phyloP scores from a whole-genome alignment of 345 rosid genomes.

The Acer saccharum region DNA sequence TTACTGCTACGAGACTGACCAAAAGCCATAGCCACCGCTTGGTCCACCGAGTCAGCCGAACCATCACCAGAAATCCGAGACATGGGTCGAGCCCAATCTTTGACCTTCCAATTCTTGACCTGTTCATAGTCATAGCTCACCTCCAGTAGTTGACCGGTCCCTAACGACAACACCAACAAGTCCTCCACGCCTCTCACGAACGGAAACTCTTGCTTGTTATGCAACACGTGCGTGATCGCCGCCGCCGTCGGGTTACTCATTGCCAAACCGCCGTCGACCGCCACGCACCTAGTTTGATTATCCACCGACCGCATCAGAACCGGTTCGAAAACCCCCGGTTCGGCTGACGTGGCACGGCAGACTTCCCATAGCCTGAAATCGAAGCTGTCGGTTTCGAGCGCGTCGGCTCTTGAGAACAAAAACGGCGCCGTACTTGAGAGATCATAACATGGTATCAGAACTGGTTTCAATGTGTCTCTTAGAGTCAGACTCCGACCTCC shows the following conservation, averaged over 20 bases:
- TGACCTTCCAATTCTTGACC: conserved; percentile 75
- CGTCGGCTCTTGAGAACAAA: conserved; percentile 96
- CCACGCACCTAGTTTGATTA: conserved; percentile 75
- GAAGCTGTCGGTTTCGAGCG: conserved; percentile 81
- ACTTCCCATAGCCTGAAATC: conserved; percentile 91
- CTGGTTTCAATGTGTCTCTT: conserved; percentile 90
- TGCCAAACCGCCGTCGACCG: conserved; percentile 84
- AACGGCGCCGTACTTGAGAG: conserved; percentile 86
- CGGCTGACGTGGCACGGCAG: conserved; percentile 92
- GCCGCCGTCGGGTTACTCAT: conserved; percentile 94
- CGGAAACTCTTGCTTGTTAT: conserved; percentile 96
- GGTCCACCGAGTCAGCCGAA: conserved; percentile 90
- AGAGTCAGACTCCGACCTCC: conserved; percentile 54
- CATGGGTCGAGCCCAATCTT: conserved; percentile 90
- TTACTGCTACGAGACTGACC: conserved; percentile 73
- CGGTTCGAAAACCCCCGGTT: conserved; percentile 78
- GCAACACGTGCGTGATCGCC: conserved; percentile 94
- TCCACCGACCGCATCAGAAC: conserved; percentile 68
- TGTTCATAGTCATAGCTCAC: conserved; percentile 67
- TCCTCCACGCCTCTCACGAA: conserved; percentile 96
- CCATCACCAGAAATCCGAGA: conserved; percentile 82
- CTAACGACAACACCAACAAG: conserved; percentile 79
- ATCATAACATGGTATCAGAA: conserved; percentile 88
- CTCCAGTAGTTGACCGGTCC: conserved; percentile 80
- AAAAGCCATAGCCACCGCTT: conserved; percentile 94